phyloP scores from a whole-genome alignment of 129 eudicot genomes.

The Sambucus nigra region DNA sequence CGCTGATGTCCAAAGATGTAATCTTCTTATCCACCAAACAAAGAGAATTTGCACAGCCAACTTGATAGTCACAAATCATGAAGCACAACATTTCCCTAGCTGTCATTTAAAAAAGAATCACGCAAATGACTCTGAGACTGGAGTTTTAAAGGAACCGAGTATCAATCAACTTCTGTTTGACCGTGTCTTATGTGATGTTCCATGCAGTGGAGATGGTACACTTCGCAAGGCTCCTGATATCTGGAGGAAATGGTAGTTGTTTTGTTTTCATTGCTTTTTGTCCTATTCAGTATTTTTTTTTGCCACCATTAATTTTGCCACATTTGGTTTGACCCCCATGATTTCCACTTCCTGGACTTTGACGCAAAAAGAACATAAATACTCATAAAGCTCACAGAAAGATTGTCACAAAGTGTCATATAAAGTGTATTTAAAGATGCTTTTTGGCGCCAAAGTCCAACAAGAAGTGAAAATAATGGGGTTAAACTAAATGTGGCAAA shows the following conservation, averaged over 20 bases:
- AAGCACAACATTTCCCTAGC: conserved; percentile 95
- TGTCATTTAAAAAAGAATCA: conserved; percentile 53
- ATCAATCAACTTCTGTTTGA: conserved; percentile 80
- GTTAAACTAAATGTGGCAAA: too few relatives aligned
- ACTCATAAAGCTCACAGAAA: too few relatives aligned
- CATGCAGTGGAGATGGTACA: conserved; percentile 99
- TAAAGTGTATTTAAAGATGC: too few relatives aligned
- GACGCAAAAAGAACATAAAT: too few relatives aligned
- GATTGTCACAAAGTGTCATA: too few relatives aligned
- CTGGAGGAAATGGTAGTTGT: conserved; percentile 84
- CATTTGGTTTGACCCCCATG: too few relatives aligned
- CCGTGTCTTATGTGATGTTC: conserved; percentile 98
- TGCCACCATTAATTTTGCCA: neutral
- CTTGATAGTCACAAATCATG: conserved; percentile 93
- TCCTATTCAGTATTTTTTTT: too few relatives aligned
- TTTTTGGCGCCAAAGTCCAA: too few relatives aligned
- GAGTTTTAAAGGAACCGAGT: conserved; percentile 19
- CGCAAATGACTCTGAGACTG: conserved; percentile 26
- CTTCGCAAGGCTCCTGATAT: conserved; percentile 99
- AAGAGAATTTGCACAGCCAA: conserved; percentile 97
- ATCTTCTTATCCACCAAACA: conserved; percentile 98
- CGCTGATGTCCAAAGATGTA: conserved; percentile 92
- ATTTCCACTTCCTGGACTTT: too few relatives aligned
- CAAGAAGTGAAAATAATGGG: too few relatives aligned
- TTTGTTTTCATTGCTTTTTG: neutral